Evolutionary conservation across 805 yeast genomes (phyloP).

Genomic region (Lachancea lanzarotensis): DNA sequence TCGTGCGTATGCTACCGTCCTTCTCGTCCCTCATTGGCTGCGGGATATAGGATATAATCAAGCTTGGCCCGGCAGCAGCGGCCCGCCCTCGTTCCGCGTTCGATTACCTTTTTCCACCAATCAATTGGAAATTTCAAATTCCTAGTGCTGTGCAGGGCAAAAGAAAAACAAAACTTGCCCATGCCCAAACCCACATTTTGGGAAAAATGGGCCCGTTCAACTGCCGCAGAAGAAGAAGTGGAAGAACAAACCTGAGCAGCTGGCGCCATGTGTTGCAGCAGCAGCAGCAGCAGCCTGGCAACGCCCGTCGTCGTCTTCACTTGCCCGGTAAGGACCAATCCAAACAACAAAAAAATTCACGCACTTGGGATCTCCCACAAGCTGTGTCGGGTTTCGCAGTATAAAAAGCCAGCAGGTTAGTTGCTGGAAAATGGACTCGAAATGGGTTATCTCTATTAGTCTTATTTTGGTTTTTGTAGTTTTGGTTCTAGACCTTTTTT

Average conservation of each 20-base stretch:
- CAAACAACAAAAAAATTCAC: conserved; percentile 1
- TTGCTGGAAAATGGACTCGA: too few relatives aligned
- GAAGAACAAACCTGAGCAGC: too few relatives aligned
- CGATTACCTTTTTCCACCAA: neutral
- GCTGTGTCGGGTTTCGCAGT: neutral
- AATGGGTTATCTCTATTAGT: too few relatives aligned
- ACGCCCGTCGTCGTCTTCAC: too few relatives aligned
- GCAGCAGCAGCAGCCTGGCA: too few relatives aligned
- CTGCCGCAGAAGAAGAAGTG: too few relatives aligned
- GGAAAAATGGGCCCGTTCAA: too few relatives aligned
- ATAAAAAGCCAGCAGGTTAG: neutral
- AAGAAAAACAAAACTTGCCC: conserved; percentile 4
- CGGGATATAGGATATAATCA: neutral
- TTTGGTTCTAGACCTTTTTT: neutral
- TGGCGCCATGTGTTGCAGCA: too few relatives aligned
- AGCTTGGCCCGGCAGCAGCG: neutral
- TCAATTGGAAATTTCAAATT: neutral
- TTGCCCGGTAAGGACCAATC: too few relatives aligned
- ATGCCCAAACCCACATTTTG: too few relatives aligned
- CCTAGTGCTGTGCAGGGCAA: conserved; percentile 3
- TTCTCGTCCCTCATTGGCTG: neutral
- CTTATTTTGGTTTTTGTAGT: neutral
- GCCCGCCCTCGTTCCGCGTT: conserved; percentile 4
- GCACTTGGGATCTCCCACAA: neutral
- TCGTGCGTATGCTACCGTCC: neutral